These are phyloP conservation scores for Carallia pectinifolia DNA, from an alignment of 345 rosid species.

Conservation along the genomic window DNA sequence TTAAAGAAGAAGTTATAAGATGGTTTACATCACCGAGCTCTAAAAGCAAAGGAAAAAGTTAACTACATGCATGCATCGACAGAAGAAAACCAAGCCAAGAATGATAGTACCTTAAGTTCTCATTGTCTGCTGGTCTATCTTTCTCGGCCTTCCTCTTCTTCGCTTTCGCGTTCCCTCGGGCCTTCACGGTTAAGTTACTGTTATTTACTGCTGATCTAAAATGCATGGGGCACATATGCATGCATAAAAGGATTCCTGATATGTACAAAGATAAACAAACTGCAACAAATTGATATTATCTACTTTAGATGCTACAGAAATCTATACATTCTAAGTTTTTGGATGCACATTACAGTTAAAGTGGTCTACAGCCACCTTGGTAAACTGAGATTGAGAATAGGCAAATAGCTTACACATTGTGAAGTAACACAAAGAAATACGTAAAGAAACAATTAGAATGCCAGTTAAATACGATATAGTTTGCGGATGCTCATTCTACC, in stretches of 20 bases:
- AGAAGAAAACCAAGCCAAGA: background rate
- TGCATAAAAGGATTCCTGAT: background rate
- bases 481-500: background rate
- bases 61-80: background rate
- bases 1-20: background rate
- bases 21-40: background rate
- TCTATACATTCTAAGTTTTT: no score
- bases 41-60: background rate
- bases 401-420: background rate
- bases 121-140: slow-evolving; percentile 1
- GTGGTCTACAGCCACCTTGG: no score
- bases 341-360: no score
- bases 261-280: background rate
- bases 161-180: background rate
- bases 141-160: slow-evolving; percentile 18
- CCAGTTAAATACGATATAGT: background rate
- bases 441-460: background rate
- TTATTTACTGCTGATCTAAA: background rate
- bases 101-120: background rate
- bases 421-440: background rate
- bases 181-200: slow-evolving; percentile 3
- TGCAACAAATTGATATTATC: background rate
- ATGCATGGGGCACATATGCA: background rate
- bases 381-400: no score
- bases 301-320: background rate